Evolutionary conservation across 1,284 basidiomycete species (phyloP), one percentile per base, ranked within the genome.

Genomic region (Leucoagaricus sp.): DNA sequence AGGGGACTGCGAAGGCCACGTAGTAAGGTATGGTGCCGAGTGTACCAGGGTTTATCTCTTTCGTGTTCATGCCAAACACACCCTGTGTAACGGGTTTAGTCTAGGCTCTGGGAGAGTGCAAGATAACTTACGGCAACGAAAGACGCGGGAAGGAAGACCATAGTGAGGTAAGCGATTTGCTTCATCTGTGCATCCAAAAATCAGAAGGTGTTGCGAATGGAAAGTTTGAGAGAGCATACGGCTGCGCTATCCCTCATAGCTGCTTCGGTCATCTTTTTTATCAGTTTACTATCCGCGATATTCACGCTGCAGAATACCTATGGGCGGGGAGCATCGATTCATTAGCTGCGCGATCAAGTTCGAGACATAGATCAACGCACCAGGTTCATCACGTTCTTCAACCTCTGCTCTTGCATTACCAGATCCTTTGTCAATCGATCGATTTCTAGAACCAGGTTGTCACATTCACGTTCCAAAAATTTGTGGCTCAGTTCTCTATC

Each of bases 51-150:
- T 64, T 65, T 36, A 79, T 67, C 58, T 72, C 68, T 12, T 56
- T 58, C 19, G 78, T 66, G 61, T 80, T 80, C 78, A 80, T 79
- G 0, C 77, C 75, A 57, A 78, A 79, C 12, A 74, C 54, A 4
- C 61, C 64, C 73, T 74, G 51, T 7, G 4, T 23, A 28, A 33
- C 19, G 31, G 17, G 26, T 1, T n/a, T 4, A 21, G n/a, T n/a
- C n/a, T 31, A 31, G 19, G 34, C 21, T 19, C 15, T 13, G 41
- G 54, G 17, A 52, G 15, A 0, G 29, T 19, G 23, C 25, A 31
- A 10, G 3, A 45, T 38, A 23, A 69, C 80, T 63, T 64, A 83
- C 82, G 1, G 81, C 75, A 48, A 77, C 67, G 57, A 85, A 79
- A 12, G 76, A 75, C 4, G 79, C 79, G 2, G 83, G 83, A 6